These are phyloP conservation scores for Daldinia grandis DNA, from an alignment of 495 filamentous ascomycete genomes.

Conservation along the genomic window DNA sequence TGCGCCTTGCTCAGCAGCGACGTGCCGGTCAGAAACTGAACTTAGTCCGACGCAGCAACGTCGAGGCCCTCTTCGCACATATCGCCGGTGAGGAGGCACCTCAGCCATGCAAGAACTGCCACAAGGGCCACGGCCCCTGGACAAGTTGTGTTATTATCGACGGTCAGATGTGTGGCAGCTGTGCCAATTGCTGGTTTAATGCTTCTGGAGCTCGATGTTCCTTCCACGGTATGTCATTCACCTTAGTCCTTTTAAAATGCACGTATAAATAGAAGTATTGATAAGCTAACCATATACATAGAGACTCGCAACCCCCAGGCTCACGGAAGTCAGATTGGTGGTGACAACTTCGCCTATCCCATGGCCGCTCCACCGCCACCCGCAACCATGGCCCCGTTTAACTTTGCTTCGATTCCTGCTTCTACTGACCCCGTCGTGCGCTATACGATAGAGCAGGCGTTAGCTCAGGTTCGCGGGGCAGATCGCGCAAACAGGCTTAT, in stretches of 20 bases:
- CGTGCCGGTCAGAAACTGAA: conserved; percentile 57
- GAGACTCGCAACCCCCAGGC: conserved; percentile 45
- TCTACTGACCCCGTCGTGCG: conserved; percentile 50
- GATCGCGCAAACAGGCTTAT: conserved; percentile 53
- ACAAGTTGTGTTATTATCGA: conserved; percentile 56
- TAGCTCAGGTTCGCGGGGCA: conserved; percentile 51
- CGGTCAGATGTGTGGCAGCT: conserved; percentile 62
- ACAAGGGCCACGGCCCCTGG: conserved; percentile 62
- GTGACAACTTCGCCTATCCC: conserved; percentile 37
- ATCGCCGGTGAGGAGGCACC: conserved; percentile 55
- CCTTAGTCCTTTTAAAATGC: neutral
- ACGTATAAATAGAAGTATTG: neutral
- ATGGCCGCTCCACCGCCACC: conserved; percentile 29
- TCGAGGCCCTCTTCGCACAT: conserved; percentile 60
- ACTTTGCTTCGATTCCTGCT: conserved; percentile 43
- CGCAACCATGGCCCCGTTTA: conserved; percentile 41
- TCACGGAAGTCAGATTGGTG: conserved; percentile 32
- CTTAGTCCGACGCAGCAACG: conserved; percentile 56
- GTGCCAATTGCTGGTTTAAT: conserved; percentile 63
- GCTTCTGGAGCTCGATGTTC: conserved; percentile 59
- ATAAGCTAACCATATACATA: conserved; percentile 17
- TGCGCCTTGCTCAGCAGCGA: conserved; percentile 56
- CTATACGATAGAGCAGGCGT: conserved; percentile 50
- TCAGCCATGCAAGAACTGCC: conserved; percentile 60
- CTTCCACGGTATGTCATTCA: conserved; percentile 56